Evolutionary conservation across 1,284 basidiomycete genomes (phyloP).

Genomic region (Heterobasidion occidentale): DNA sequence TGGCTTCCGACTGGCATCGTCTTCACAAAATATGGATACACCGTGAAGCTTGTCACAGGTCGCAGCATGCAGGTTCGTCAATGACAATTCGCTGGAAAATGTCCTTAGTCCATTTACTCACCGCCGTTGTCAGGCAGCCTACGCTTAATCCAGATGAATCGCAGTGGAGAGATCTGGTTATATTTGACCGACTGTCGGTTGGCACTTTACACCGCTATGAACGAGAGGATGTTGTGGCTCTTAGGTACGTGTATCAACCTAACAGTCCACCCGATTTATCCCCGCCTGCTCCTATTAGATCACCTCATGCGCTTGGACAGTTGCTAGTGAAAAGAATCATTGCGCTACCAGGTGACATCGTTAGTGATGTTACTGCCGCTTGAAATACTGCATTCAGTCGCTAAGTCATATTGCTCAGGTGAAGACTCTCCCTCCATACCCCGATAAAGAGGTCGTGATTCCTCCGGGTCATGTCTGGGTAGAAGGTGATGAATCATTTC

Average conservation of each 20-base stretch:
- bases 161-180: slow-evolving; percentile 46
- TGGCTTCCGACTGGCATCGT: slow-evolving; percentile 52
- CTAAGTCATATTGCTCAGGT: slow-evolving; percentile 23
- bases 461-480: slow-evolving; percentile 66
- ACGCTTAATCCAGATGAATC: slow-evolving; percentile 71
- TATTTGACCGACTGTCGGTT: slow-evolving; percentile 52
- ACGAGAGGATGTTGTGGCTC: slow-evolving; percentile 59
- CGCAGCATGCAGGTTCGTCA: slow-evolving; percentile 67
- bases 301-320: slow-evolving; percentile 47
- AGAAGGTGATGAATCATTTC: slow-evolving; percentile 64
- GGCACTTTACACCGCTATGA: slow-evolving; percentile 27
- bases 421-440: slow-evolving; percentile 64
- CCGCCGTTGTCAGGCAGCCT: slow-evolving; percentile 45
- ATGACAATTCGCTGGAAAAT: neutral
- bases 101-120: neutral
- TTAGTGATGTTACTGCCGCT: slow-evolving; percentile 11
- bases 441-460: slow-evolving; percentile 43
- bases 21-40: slow-evolving; percentile 43
- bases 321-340: slow-evolving; percentile 63
- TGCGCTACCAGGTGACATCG: slow-evolving; percentile 53
- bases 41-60: slow-evolving; percentile 49
- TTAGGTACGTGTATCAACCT: slow-evolving; percentile 33
- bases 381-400: neutral
- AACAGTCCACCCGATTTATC: neutral
- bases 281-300: slow-evolving; percentile 29